These are phyloP conservation scores for Pelargonium fulgidum DNA, from an alignment of 441 rosid genomes.

Conservation along the genomic window DNA sequence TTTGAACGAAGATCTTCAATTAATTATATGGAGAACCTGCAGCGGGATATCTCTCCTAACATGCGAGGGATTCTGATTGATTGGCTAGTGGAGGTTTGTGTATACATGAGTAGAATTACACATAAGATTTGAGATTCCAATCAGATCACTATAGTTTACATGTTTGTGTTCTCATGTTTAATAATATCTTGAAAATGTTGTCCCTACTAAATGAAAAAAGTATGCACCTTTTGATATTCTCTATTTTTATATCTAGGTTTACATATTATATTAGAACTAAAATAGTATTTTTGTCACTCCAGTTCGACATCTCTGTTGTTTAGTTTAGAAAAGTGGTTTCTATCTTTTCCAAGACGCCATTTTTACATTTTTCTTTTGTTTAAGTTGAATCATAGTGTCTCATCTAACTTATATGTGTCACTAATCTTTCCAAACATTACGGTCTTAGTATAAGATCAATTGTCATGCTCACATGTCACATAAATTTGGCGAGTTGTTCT, in stretches of 20 bases:
- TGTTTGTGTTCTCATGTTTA: not conserved
- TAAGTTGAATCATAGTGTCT: not conserved
- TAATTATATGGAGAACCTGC: constrained; percentile 68
- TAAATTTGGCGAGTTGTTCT: not conserved
- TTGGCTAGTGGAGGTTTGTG: constrained; percentile 90
- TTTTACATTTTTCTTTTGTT: not conserved
- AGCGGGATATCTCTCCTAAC: constrained; percentile 60
- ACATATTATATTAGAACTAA: not conserved
- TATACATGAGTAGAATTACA: not conserved
- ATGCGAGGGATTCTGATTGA: constrained; percentile 83
- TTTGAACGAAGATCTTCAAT: constrained; percentile 63
- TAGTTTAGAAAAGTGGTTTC: not conserved
- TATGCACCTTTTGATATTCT: not conserved
- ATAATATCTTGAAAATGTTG: not conserved
- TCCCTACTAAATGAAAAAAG: not conserved
- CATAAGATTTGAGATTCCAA: not conserved
- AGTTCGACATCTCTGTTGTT: not conserved
- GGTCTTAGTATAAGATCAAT: not conserved
- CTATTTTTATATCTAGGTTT: not conserved
- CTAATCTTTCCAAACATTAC: not conserved
- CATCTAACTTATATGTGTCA: not conserved
- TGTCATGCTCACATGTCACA: not conserved
- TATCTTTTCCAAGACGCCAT: not conserved
- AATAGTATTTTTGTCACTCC: not conserved
- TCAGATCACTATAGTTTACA: not conserved